Evolutionary conservation across 495 filamentous ascomycete species (phyloP).

Genomic region (Cryomyces antarcticus): DNA sequence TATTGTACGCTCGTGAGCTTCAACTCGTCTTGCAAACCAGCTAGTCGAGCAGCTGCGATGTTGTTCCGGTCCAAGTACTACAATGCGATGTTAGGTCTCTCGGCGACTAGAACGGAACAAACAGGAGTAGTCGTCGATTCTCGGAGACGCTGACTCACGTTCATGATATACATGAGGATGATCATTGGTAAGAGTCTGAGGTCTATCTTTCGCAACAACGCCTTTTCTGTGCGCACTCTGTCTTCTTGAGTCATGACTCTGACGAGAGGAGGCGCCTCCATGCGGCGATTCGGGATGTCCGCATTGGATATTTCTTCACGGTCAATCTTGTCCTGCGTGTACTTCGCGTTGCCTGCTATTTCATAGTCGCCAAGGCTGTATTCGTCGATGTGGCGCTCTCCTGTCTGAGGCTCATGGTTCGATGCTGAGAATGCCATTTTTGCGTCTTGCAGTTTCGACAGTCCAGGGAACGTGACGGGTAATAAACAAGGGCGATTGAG

Average conservation of each 20-base stretch:
- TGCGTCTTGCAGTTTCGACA: too few species aligned
- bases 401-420: too few species aligned
- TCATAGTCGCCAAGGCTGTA: background rate
- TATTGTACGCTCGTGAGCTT: slow-evolving; percentile 23
- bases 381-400: background rate
- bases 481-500: too few species aligned
- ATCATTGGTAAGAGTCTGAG: slow-evolving; percentile 32
- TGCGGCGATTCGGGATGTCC: background rate
- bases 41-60: slow-evolving; percentile 23
- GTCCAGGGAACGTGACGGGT: too few species aligned
- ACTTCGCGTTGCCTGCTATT: slow-evolving; percentile 1
- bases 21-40: slow-evolving; percentile 19
- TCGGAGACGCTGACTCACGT: slow-evolving; percentile 27
- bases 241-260: background rate
- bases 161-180: slow-evolving; percentile 35
- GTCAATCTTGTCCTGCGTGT: background rate
- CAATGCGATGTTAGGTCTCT: background rate
- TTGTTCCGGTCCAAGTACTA: slow-evolving; percentile 23
- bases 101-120: background rate
- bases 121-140: background rate
- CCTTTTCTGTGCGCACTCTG: slow-evolving; percentile 17
- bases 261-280: slow-evolving; percentile 1
- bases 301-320: background rate
- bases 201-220: slow-evolving; percentile 29
- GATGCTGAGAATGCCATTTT: too few species aligned